A percentile compares a stretch with the other conserved stretches of the same genome.
These are phyloP conservation scores for Tulasnella sp. DNA, from an alignment of 768 basidiomycete genomes.

Conservation along the genomic window DNA sequence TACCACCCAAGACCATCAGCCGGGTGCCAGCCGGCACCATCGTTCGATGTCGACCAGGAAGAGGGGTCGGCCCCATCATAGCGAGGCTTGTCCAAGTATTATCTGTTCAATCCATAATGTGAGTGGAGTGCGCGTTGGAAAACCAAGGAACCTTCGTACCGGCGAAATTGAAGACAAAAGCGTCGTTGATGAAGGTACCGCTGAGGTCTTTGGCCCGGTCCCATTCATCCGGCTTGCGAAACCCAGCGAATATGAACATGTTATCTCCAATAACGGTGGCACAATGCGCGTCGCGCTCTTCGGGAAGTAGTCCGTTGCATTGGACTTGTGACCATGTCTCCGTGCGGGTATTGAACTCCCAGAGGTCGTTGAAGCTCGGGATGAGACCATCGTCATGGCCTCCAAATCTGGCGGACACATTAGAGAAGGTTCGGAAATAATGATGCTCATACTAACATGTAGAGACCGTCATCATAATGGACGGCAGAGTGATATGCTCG, in stretches of 20 bases:
- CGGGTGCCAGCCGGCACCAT: background rate
- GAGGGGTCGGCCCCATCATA: background rate
- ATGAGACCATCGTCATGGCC: background rate
- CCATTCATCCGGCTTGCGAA: background rate
- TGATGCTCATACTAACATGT: background rate
- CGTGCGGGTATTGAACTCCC: background rate
- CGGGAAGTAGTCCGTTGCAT: background rate
- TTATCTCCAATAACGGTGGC: background rate
- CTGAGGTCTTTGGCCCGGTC: background rate
- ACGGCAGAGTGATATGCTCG: background rate
- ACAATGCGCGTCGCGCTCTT: background rate
- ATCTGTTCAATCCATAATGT: background rate
- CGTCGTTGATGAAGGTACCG: background rate
- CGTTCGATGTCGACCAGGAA: background rate
- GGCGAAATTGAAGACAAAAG: background rate
- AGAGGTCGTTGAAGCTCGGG: background rate
- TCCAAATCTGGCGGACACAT: background rate
- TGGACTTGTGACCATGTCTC: background rate
- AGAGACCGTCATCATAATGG: background rate
- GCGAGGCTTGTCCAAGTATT: background rate
- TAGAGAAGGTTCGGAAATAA: background rate
- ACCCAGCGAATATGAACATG: background rate
- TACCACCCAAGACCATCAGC: background rate
- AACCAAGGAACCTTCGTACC: background rate
- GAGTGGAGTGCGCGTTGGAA: too few relatives aligned